Conservation (phyloP, 768 basidiomycete species). For the Leccinum subgranulosum region DNA sequence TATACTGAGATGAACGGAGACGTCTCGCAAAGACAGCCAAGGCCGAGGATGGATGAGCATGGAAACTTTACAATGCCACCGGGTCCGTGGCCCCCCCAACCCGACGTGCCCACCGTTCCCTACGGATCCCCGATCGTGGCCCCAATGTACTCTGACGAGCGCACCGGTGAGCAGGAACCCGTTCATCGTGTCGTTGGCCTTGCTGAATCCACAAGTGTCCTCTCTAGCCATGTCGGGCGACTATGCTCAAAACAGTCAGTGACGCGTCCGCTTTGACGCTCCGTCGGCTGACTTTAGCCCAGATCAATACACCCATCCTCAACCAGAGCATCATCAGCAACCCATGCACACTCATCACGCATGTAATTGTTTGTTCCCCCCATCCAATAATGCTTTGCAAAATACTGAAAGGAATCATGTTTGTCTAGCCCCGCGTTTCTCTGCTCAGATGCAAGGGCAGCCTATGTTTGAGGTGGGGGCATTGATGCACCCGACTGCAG, state of each 20-base stretch:
- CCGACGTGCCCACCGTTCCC: conserved; percentile 32
- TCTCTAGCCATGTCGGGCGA: conserved; percentile 42
- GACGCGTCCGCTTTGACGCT: conserved; percentile 10
- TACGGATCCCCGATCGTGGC: conserved; percentile 45
- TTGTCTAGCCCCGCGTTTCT: conserved; percentile 54
- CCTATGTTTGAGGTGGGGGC: conserved; percentile 34
- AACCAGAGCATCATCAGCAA: conserved; percentile 34
- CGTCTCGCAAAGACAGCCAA: conserved; percentile 25
- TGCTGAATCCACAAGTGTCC: conserved; percentile 16
- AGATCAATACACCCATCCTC: conserved; percentile 33
- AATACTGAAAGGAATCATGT: conserved; percentile 51
- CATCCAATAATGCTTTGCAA: conserved; percentile 45
- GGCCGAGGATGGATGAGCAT: conserved; percentile 33
- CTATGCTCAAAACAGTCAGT: conserved; percentile 43
- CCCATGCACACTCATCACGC: conserved; percentile 27
- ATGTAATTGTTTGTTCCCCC: conserved; percentile 31
- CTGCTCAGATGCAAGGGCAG: conserved; percentile 30
- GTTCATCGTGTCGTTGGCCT: conserved; percentile 9
- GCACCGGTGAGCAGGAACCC: conserved; percentile 42
- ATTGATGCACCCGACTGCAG: conserved; percentile 29
- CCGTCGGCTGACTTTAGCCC: conserved; percentile 16
- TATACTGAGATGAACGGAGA: conserved; percentile 35
- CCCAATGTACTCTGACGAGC: conserved; percentile 56
- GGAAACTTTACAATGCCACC: conserved; percentile 28
- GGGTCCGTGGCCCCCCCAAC: conserved; percentile 32